Percentiles rank a stretch among this genome's conserved stretches.
Conservation (phyloP, 495 filamentous ascomycete genomes). For the Parmelia sp. region DNA sequence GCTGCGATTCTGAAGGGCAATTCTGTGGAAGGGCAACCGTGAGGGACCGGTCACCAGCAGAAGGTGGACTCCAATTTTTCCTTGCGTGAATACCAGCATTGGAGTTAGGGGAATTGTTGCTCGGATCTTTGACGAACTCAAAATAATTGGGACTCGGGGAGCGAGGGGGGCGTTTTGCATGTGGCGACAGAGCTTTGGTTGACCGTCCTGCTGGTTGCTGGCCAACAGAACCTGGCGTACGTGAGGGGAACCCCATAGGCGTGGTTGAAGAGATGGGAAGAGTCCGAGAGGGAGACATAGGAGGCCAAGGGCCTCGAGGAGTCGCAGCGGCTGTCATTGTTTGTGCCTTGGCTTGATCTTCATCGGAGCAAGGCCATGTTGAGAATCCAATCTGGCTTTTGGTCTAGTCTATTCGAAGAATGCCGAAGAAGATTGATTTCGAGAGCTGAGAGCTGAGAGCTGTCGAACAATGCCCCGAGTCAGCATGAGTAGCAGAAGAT, state of each 20-base stretch:
- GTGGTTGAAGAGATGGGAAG: conserved; percentile 25
- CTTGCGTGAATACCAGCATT: conserved; percentile 48
- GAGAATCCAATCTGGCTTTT: no score
- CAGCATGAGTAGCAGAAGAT: neutral
- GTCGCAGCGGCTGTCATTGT: conserved; percentile 40
- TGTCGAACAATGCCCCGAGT: neutral
- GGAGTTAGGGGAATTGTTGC: conserved; percentile 53
- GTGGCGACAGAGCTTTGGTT: conserved; percentile 33
- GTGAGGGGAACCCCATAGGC: conserved; percentile 29
- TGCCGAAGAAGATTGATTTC: neutral
- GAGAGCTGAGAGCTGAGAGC: neutral
- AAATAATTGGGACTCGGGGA: conserved; percentile 77
- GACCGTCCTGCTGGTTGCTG: conserved; percentile 39
- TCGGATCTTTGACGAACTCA: conserved; percentile 58
- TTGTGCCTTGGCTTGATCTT: neutral
- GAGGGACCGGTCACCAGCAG: conserved; percentile 61
- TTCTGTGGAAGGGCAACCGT: conserved; percentile 61
- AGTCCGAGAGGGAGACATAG: conserved; percentile 27
- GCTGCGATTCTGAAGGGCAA: conserved; percentile 63
- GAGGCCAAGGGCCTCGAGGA: conserved; percentile 43
- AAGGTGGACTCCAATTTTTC: conserved; percentile 65
- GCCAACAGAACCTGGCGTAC: conserved; percentile 37
- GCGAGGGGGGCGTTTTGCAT: conserved; percentile 33
- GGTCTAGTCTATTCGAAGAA: neutral
- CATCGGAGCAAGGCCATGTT: neutral